Percentiles rank a stretch among this genome's conserved stretches.
Conservation (phyloP, 2,329 filamentous ascomycete genomes). For the Pezicula rhizophila region DNA sequence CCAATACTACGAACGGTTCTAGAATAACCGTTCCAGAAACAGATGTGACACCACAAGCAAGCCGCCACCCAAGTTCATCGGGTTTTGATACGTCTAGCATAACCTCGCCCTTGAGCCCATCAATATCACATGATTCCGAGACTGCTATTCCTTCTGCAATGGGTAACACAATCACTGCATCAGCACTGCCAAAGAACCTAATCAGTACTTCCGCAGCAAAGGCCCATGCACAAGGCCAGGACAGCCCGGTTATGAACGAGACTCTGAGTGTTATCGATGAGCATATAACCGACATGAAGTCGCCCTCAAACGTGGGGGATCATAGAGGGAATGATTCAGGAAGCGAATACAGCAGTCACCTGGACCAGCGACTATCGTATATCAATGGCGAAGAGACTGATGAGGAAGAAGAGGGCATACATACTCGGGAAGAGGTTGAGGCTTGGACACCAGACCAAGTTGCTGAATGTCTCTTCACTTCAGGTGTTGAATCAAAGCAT, state of each 20-base stretch:
- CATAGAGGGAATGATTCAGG: slow-evolving; percentile 68
- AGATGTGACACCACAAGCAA: slow-evolving; percentile 24
- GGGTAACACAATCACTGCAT: slow-evolving; percentile 23
- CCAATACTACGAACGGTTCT: slow-evolving; percentile 5
- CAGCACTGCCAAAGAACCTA: slow-evolving; percentile 30
- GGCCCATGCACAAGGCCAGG: slow-evolving; percentile 39
- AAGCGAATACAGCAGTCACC: slow-evolving; percentile 81
- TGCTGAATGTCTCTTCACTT: slow-evolving; percentile 79
- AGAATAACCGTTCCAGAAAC: slow-evolving; percentile 11
- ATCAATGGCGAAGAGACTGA: slow-evolving; percentile 94
- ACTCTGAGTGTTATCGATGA: slow-evolving; percentile 95
- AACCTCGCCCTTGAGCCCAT: slow-evolving; percentile 33
- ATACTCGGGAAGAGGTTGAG: slow-evolving; percentile 68
- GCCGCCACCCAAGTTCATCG: slow-evolving; percentile 18
- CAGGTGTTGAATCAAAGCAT: slow-evolving; percentile 80
- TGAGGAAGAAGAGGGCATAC: slow-evolving; percentile 73
- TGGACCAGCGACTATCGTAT: slow-evolving; percentile 76
- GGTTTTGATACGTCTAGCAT: slow-evolving; percentile 23
- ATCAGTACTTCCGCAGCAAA: slow-evolving; percentile 40
- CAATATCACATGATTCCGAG: slow-evolving; percentile 7
- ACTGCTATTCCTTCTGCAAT: slow-evolving; percentile 7
- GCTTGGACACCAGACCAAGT: slow-evolving; percentile 77
- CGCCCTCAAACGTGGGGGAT: slow-evolving; percentile 34
- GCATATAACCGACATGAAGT: slow-evolving; percentile 82
- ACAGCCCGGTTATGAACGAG: slow-evolving; percentile 83